Percentiles rank a stretch among this genome's conserved stretches.
Evolutionary conservation across 371 early-diverging fungal species (phyloP).

Genomic region (Apophysomyces sp.): DNA sequence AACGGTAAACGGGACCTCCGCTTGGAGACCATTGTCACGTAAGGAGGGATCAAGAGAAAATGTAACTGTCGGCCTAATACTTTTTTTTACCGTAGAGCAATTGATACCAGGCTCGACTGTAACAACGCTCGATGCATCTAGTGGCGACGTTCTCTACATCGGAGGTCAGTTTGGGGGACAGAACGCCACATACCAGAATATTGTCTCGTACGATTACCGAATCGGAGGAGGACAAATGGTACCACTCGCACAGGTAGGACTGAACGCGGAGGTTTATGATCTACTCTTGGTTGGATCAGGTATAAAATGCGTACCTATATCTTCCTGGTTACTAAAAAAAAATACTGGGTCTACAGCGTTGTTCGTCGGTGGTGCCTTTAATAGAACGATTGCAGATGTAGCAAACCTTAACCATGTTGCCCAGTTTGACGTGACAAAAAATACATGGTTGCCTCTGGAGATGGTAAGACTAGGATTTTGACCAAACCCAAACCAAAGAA

Average conservation of each 20-base stretch:
- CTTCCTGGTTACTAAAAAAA: neutral
- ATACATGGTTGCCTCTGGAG: conserved; percentile 24
- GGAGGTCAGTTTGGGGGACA: conserved; percentile 32
- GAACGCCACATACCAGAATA: conserved; percentile 22
- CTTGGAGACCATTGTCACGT: conserved; percentile 39
- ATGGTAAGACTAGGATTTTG: conserved; percentile 15
- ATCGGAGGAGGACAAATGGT: conserved; percentile 7
- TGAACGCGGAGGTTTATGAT: conserved; percentile 28
- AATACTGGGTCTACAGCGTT: conserved; percentile 20
- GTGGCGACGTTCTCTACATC: conserved; percentile 29
- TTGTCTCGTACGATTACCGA: conserved; percentile 31
- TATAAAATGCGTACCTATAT: conserved; percentile 5
- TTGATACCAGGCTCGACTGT: conserved; percentile 27
- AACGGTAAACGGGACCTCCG: conserved; percentile 16
- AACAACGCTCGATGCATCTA: conserved; percentile 21
- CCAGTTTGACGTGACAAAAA: conserved; percentile 12
- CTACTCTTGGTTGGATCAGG: conserved; percentile 17
- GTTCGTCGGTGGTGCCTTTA: conserved; percentile 36
- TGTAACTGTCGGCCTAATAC: neutral
- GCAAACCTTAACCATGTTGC: conserved; percentile 28
- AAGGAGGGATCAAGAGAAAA: neutral
- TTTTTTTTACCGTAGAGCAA: conserved; percentile 23
- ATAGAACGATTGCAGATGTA: conserved; percentile 9
- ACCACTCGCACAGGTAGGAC: conserved; percentile 17
- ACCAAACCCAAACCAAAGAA: neutral